phyloP scores from a whole-genome alignment of 345 rosid species.

The Eucalyptus tenuipes region DNA sequence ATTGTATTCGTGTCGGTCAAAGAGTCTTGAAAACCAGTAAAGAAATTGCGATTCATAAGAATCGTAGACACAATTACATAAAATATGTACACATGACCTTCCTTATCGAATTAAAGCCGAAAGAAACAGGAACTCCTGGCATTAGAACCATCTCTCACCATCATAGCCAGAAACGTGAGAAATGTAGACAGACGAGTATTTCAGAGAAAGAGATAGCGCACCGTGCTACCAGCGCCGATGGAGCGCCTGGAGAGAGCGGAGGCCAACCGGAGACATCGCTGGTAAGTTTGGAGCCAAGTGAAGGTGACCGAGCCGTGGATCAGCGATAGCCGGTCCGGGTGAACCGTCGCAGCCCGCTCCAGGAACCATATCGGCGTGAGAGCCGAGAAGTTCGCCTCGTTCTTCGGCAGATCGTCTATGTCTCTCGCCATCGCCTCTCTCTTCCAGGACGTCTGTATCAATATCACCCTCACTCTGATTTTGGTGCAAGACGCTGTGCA shows the following conservation, averaged over 20 bases:
- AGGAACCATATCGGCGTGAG: conserved; percentile 84
- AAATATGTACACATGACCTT: background rate
- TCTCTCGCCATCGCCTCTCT: conserved; percentile 24
- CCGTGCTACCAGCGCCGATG: conserved; percentile 69
- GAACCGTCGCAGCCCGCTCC: conserved; percentile 72
- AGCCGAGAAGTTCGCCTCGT: conserved; percentile 71
- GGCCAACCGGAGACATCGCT: conserved; percentile 76
- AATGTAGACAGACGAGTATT: background rate
- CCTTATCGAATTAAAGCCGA: background rate
- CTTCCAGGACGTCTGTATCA: background rate
- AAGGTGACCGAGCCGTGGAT: conserved; percentile 50
- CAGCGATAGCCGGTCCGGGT: conserved; percentile 55
- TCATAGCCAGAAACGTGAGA: background rate
- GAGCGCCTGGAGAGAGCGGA: conserved; percentile 65
- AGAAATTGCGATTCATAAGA: background rate
- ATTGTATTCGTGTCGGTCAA: background rate
- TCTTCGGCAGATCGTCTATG: conserved; percentile 78
- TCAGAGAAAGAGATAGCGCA: conserved; percentile 1
- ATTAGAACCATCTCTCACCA: background rate
- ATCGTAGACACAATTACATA: background rate
- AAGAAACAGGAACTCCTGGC: background rate
- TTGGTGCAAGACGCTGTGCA: background rate
- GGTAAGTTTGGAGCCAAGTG: conserved; percentile 79
- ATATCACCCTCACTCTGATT: background rate
- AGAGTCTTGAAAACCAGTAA: background rate